Base-by-base conservation (phyloP, 495 filamentous ascomycete species). In the Lasiosphaeris hirsuta region DNA sequence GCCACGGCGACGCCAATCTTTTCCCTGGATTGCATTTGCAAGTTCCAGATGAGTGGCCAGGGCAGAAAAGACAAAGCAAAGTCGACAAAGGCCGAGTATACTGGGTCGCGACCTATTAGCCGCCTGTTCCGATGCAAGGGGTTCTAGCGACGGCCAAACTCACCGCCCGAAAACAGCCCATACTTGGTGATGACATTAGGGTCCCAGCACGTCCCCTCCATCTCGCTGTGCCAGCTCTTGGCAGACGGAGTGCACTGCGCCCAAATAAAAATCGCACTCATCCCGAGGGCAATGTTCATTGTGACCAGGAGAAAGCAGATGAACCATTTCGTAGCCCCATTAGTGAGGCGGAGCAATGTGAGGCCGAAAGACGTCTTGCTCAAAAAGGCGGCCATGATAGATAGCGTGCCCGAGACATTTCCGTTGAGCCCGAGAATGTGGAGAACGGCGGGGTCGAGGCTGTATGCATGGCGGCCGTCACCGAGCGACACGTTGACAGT, bases 301-400 rank as follows among this genome's bases (percentile, higher is more conserved):
- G 51, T 60, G 7, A 60, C 4, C 1, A 65, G 59, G 10, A 48
- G 40, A 43, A 57, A 50, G 46, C 52, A 60, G 38, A 65, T 47
- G 38, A 49, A 15, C 18, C 7, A 41, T 11, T 43, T 49, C 0
- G 57, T 49, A 47, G 52, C 52, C 4, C 57, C 60, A 10, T 47
- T 36, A 1, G 60, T 56, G 17, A 68, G 53, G 10, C 62, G 52
- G 3, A 60, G 33, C 1, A 68, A 59, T 13, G 60, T 64, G 3
- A 68, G 33, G 13, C 58, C 65, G 40, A 64, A 68, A n/a, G 62
- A 62, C 0, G 65, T 68, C 39, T 68, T 68, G 42, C 59, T 63
- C 58, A 53, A 58, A 53, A 54, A 51, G 10, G 64, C 64, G 0
- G 58, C 58, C 10, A 59, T 34, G 56, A 64, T 43, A 5, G 62